Conservation (phyloP, 768 basidiomycete species). For the Phlebiopsis gigantea region DNA sequence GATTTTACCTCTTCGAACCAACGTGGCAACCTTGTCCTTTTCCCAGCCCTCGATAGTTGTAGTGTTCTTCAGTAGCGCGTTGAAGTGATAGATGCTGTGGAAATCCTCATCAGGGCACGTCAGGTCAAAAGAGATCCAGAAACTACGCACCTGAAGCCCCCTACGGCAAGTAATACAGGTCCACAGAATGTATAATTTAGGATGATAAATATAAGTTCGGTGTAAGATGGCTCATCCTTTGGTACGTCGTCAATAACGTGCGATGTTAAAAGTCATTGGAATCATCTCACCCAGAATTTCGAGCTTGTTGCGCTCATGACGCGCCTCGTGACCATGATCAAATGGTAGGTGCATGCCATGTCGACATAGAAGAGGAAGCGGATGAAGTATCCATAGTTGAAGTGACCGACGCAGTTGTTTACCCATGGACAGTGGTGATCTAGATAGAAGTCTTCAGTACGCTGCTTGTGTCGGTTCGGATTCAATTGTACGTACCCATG, state of each 20-base stretch:
- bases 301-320: constrained; percentile 42
- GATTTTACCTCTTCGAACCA: constrained; percentile 82
- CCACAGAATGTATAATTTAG: constrained; percentile 82
- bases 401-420: constrained; percentile 91
- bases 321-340: constrained; percentile 73
- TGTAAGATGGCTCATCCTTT: constrained; percentile 63
- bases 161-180: constrained; percentile 84
- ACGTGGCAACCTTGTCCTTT: constrained; percentile 87
- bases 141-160: constrained; percentile 72
- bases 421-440: constrained; percentile 94
- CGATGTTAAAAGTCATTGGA: not conserved
- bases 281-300: constrained; percentile 54
- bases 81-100: constrained; percentile 80
- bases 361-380: constrained; percentile 94
- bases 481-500: constrained; percentile 58
- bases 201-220: constrained; percentile 80
- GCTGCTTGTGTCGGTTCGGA: not conserved
- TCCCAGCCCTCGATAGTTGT: constrained; percentile 99
- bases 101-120: constrained; percentile 2
- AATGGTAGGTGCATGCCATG: constrained; percentile 81
- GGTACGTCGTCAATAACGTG: too few relatives aligned
- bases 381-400: constrained; percentile 84
- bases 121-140: not conserved
- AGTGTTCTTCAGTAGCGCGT: constrained; percentile 67
- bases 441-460: constrained; percentile 24